Evolutionary conservation across 192 early-diverging fungal genomes (phyloP).

Genomic region (Dissophora globulifera): DNA sequence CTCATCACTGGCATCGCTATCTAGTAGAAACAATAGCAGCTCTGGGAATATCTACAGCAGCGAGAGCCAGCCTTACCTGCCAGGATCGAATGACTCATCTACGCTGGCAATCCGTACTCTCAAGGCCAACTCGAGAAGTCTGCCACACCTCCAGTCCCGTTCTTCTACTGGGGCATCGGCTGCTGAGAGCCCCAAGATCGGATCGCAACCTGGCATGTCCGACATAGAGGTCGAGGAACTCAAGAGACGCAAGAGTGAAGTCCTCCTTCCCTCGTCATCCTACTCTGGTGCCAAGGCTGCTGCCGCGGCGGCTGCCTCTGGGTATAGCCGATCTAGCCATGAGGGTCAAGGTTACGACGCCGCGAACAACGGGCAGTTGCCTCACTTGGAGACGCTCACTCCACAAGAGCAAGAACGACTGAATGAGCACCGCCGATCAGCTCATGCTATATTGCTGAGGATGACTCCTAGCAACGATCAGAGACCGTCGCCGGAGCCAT

Average conservation of each 20-base stretch:
- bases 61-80: not conserved
- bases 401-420: conserved; percentile 34
- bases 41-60: not conserved
- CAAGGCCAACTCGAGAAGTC: conserved; percentile 41
- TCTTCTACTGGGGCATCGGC: conserved; percentile 2
- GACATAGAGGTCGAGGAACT: conserved; percentile 40
- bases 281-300: not conserved
- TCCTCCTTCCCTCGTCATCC: conserved; percentile 28
- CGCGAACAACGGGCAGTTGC: not conserved
- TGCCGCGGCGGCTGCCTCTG: not conserved
- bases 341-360: no score
- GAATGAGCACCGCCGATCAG: conserved; percentile 42
- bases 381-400: conserved; percentile 23
- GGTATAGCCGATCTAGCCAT: no score
- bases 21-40: not conserved
- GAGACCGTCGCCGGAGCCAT: not conserved
- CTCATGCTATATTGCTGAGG: conserved; percentile 23
- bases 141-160: conserved; percentile 40
- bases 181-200: conserved; percentile 13
- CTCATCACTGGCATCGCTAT: not conserved
- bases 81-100: not conserved
- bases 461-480: conserved; percentile 8
- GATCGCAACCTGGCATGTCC: conserved; percentile 26
- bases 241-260: conserved; percentile 41
- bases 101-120: conserved; percentile 23